Conservation (phyloP, 768 basidiomycete species). For the Pleurotus giganteus region DNA sequence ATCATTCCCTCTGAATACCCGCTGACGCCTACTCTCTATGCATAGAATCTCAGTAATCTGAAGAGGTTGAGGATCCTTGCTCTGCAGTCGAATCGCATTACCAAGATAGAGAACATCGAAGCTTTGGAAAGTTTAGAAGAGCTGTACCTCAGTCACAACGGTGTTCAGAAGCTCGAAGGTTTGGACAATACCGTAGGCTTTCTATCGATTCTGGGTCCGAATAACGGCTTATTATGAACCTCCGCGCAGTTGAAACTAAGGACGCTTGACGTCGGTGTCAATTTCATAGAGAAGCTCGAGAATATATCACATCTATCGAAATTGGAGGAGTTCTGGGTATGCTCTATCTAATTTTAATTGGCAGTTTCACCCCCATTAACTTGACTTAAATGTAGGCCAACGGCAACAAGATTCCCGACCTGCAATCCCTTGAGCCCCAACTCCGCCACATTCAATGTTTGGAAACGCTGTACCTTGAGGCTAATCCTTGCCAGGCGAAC, state of each 20-base stretch:
- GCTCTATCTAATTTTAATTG: slow-evolving; percentile 18
- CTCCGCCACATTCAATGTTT: slow-evolving; percentile 60
- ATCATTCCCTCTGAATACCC: neutral
- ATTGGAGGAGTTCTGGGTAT: slow-evolving; percentile 95
- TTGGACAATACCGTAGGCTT: slow-evolving; percentile 74
- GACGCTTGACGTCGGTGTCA: slow-evolving; percentile 86
- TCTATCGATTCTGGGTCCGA: neutral
- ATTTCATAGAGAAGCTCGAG: slow-evolving; percentile 77
- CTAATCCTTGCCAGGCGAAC: slow-evolving; percentile 83
- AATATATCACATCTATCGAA: slow-evolving; percentile 72
- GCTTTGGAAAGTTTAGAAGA: slow-evolving; percentile 75
- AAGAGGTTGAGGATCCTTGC: slow-evolving; percentile 81
- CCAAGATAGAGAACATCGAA: slow-evolving; percentile 81
- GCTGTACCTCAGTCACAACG: slow-evolving; percentile 93
- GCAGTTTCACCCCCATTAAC: neutral
- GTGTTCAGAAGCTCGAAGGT: slow-evolving; percentile 79
- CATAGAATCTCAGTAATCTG: slow-evolving; percentile 67
- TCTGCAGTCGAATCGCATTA: slow-evolving; percentile 92
- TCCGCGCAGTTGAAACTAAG: slow-evolving; percentile 56
- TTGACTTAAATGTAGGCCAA: slow-evolving; percentile 59
- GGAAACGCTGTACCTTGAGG: slow-evolving; percentile 91
- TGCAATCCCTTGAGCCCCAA: slow-evolving; percentile 66
- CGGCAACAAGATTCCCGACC: slow-evolving; percentile 77
- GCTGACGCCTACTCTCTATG: neutral
- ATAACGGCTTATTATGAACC: neutral